Evolutionary conservation across 345 rosid species (phyloP).

Genomic region (Anastatica hierochuntica): DNA sequence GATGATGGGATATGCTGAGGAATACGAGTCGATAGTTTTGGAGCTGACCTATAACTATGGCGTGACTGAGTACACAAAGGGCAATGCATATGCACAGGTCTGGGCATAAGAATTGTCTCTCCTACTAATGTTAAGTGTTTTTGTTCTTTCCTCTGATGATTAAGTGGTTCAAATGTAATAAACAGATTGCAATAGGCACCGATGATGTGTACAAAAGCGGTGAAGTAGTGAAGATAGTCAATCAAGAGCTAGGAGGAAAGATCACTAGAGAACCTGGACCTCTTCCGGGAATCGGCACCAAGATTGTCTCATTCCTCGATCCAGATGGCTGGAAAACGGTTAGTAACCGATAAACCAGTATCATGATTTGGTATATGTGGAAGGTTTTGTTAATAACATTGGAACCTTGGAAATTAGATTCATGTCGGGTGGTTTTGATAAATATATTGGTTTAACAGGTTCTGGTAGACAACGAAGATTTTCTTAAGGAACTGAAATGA

Average conservation of each 20-base stretch:
- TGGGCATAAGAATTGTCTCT: background rate
- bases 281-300: constrained; percentile 80
- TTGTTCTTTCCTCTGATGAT: background rate
- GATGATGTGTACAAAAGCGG: constrained; percentile 94
- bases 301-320: constrained; percentile 72
- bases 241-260: constrained; percentile 86
- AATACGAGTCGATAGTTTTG: constrained; percentile 64
- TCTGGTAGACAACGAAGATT: constrained; percentile 89
- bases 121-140: background rate
- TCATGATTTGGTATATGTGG: background rate
- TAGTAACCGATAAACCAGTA: constrained; percentile 11
- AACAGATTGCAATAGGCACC: constrained; percentile 70
- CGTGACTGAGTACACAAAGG: constrained; percentile 87
- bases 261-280: constrained; percentile 84
- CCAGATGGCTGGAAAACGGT: constrained; percentile 99
- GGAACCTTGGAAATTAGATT: background rate
- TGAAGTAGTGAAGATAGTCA: constrained; percentile 60
- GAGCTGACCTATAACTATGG: constrained; percentile 80
- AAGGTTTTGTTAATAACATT: background rate
- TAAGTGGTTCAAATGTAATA: constrained; percentile 5
- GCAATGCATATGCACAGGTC: constrained; percentile 91
- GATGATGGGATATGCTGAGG: constrained; percentile 86
- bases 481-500: constrained; percentile 67
- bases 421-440: too few species aligned
- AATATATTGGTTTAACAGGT: constrained; percentile 45